phyloP scores from a whole-genome alignment of 768 basidiomycete species.

The Tulasnella sp. region DNA sequence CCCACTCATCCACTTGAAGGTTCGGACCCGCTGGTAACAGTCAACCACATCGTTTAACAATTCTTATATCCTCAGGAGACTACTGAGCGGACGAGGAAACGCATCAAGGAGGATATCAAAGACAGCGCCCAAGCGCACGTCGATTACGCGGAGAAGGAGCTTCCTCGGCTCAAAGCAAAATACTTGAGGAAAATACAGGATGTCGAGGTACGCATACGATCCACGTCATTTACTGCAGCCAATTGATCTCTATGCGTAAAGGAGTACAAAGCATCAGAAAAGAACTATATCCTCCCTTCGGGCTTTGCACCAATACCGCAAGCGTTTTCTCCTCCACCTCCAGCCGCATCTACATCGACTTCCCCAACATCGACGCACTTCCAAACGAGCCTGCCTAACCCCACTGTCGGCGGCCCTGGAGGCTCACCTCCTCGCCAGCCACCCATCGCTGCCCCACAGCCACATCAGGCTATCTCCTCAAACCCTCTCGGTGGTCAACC shows the following conservation, averaged over 20 bases:
- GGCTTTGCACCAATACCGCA: constrained; percentile 13
- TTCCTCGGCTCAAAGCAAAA: constrained; percentile 70
- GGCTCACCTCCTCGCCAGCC: constrained; percentile 35
- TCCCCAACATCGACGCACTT: constrained; percentile 22
- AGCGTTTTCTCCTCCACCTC: constrained; percentile 21
- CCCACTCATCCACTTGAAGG: constrained; percentile 61
- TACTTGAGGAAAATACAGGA: constrained; percentile 84
- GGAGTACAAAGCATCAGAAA: constrained; percentile 55
- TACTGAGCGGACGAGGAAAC: constrained; percentile 84
- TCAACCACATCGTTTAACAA: neutral
- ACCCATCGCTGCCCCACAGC: constrained; percentile 25
- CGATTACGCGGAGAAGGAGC: constrained; percentile 69
- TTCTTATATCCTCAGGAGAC: constrained; percentile 50
- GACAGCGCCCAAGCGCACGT: constrained; percentile 65
- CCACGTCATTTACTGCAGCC: neutral
- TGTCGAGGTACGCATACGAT: constrained; percentile 54
- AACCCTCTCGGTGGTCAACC: neutral
- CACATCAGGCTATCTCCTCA: constrained; percentile 29
- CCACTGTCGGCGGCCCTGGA: neutral
- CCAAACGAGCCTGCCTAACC: neutral
- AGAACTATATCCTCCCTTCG: constrained; percentile 28
- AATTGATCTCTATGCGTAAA: constrained; percentile 28
- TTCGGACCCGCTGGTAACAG: constrained; percentile 25
- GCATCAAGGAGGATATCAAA: constrained; percentile 86
- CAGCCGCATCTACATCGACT: neutral